Evolutionary conservation across 768 basidiomycete species (phyloP), one percentile per base, ranked within the genome.

Genomic region (Auricularia sp.): DNA sequence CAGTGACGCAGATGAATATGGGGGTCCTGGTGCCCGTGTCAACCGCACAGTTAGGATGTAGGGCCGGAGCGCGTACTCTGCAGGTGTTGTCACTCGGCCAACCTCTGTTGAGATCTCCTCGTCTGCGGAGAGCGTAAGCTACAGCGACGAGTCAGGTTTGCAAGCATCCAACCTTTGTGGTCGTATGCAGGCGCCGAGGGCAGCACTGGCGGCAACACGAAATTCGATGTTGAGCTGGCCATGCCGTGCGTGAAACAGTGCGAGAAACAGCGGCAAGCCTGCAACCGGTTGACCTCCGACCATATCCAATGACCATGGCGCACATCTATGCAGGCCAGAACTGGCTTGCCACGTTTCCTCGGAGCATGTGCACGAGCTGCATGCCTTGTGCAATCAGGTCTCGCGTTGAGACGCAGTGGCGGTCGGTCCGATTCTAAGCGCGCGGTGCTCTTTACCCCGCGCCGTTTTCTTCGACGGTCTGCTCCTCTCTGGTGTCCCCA

Each of bases 1-100:
- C 74, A 42, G 88, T 76, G 3, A 80, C 86, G 69, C 90, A 92
- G 64, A 92, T 90, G 72, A 83, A 90, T n/a, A 92, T 88, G 0
- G 89, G 85, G 2, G 89, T 91, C 67, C 90, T 92, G 65, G 29
- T 61, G 61, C 62, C 37, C 35, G 29, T 21, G 66, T 11, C 70
- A 66, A 35, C 54, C 67, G 18, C 62, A 51, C 35, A 14, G 21
- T 45, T 21, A 39, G 39, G 7, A 42, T 21, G 5, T 61, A 39
- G 66, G 51, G 56, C 7, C 16, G 39, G 54, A 3, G 36, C n/a
- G 78, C 85, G 62, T 70, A 90, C 90, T 88, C 83, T 62, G 80
- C 70, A 11, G 90, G 87, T 34, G 80, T 81, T 0, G 90, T 88
- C 37, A 85, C 82, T 62, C 83, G 83, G 2, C 81, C 87, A 29